Base-by-base conservation (phyloP, 1,139 yeast genomes). In the Yamadazyma aaseri region DNA sequence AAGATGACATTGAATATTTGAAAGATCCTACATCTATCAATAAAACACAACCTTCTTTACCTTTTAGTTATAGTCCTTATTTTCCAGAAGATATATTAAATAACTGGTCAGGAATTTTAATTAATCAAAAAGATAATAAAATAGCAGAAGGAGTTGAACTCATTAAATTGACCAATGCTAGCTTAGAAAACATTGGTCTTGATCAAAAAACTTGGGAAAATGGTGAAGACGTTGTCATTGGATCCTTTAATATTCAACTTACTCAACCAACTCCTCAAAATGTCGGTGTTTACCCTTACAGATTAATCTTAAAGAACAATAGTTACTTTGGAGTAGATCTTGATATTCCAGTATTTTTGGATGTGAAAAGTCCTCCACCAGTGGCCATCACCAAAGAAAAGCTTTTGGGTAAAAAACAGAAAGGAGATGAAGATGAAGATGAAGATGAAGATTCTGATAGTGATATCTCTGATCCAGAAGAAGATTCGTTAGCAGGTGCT, bases 121-220 rank as follows among this genome's bases (percentile, higher is more conserved):
- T 79, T 25, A 65, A 73, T 31, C 96, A 86, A 57, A 79, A 79
- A 46, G 97, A 90, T 56, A 79, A 78, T 42, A 86, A 83, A 56
- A 65, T 90, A 32, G 74, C 82, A 18, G 97, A 90, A 41, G 65
- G 63, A 17, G 51, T 60, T 47, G 68, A 76, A 11, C 87, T 89
- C 4, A 68, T 71, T 22, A 63, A 62, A 27, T 53, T 87, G 40
- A 73, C 74, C 28, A 73, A 75, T 39, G 63, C 72, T 21, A 80
- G 78, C 42, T 61, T 79, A 39, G 61, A 71, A 27, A 84, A 85
- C 57, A 63, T 84, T 50, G 53, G 57, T 10, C 60, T 83, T 37
- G 53, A 73, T 7, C 76, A 72, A 44, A 75, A 73, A 31, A 48
- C 59, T 31, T 70, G 73, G 73, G 51, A 50, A 6, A 69, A 72